Evolutionary conservation across 345 rosid species (phyloP).

Genomic region (Iberis pinnata): DNA sequence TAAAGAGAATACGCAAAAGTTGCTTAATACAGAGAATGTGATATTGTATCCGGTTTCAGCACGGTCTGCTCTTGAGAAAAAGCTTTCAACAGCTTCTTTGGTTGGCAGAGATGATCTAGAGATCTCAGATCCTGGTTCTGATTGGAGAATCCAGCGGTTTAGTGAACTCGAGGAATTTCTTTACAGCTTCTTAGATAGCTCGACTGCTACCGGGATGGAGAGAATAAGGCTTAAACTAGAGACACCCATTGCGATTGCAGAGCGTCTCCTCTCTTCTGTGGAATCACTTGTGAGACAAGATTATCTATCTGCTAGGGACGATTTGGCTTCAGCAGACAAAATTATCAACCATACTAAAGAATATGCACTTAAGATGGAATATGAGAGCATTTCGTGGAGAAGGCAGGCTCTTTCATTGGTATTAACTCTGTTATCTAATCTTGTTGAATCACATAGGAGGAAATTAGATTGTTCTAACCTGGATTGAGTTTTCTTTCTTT

Average conservation of each 20-base stretch:
- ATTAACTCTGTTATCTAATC: constrained; percentile 23
- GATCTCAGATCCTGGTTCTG: constrained; percentile 36
- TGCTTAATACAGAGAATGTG: constrained; percentile 65
- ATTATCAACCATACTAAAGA: constrained; percentile 54
- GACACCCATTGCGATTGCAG: constrained; percentile 80
- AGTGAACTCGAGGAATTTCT: constrained; percentile 58
- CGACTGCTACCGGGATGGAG: constrained; percentile 68
- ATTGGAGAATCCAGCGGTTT: constrained; percentile 52
- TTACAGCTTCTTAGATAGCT: constrained; percentile 75
- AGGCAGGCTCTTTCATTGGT: constrained; percentile 60
- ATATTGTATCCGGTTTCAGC: constrained; percentile 79
- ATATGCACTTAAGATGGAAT: constrained; percentile 52
- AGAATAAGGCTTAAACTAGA: constrained; percentile 89
- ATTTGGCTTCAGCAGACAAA: constrained; percentile 47
- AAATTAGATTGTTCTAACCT: constrained; percentile 6
- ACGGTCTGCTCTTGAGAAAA: constrained; percentile 74
- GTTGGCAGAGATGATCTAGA: constrained; percentile 35
- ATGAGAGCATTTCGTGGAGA: constrained; percentile 77
- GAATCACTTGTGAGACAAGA: constrained; percentile 58
- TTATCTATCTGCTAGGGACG: constrained; percentile 47
- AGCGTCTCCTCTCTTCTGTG: constrained; percentile 61
- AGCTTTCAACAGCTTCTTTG: constrained; percentile 49
- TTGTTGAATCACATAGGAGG: constrained; percentile 16
- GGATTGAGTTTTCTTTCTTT: constrained; percentile 22
- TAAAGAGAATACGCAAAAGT: constrained; percentile 62